Conservation (phyloP, 306 rosid genomes). For the Quercus dentata region DNA sequence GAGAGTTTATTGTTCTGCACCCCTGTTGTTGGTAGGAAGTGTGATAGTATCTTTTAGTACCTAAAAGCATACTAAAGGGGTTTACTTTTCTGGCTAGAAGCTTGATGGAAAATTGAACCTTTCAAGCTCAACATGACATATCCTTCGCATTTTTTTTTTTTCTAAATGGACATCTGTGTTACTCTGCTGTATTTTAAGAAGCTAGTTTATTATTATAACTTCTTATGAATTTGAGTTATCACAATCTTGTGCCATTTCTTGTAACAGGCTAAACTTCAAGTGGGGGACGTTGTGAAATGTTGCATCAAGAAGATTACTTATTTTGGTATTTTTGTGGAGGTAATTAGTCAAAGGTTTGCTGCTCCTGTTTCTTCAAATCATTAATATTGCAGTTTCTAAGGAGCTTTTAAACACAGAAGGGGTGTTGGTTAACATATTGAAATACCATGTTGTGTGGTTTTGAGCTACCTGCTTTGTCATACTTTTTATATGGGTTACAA, state of each 20-base stretch:
- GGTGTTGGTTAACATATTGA: slow-evolving; percentile 6
- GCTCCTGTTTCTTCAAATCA: slow-evolving; percentile 6
- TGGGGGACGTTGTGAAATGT: slow-evolving; percentile 88
- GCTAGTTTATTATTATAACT: not conserved
- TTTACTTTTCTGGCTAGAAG: not conserved
- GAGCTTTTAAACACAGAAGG: slow-evolving; percentile 12
- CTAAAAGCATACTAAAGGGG: not conserved
- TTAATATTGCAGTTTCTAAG: slow-evolving; percentile 9
- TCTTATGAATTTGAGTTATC: slow-evolving; percentile 6
- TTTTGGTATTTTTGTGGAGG: slow-evolving; percentile 96
- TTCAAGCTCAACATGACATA: not conserved
- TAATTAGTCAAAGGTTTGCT: slow-evolving; percentile 28
- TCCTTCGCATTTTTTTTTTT: not conserved
- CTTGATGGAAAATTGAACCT: not conserved
- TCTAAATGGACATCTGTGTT: not conserved
- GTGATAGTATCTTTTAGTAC: not conserved
- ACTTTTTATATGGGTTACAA: not conserved
- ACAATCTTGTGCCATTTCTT: slow-evolving; percentile 21
- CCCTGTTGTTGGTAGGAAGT: not conserved
- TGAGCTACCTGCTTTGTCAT: not conserved
- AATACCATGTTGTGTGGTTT: not conserved
- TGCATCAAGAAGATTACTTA: slow-evolving; percentile 77
- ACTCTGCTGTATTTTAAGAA: not conserved
- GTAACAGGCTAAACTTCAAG: slow-evolving; percentile 79
- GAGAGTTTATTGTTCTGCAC: too few species aligned